phyloP scores from a whole-genome alignment of 768 basidiomycete genomes.

The Artomyces pyxidatus region DNA sequence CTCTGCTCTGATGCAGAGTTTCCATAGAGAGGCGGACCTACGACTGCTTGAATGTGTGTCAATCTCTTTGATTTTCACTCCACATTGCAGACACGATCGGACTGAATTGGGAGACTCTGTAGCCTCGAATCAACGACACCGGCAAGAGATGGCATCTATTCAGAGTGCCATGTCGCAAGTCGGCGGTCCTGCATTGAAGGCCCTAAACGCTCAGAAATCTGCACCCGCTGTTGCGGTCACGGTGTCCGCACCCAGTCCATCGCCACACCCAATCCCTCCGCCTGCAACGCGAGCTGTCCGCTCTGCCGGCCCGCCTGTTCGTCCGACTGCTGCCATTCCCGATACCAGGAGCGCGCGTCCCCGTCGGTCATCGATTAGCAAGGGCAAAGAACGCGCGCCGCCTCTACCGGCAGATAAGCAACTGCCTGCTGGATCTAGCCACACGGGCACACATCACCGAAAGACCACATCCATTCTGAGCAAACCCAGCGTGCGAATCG shows the following conservation, averaged over 20 bases:
- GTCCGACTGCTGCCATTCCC: background rate
- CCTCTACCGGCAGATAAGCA: background rate
- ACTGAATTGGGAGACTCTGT: no score
- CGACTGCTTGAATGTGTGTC: conserved; percentile 56
- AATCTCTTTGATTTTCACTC: no score
- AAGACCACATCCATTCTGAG: background rate
- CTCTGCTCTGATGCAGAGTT: conserved; percentile 72
- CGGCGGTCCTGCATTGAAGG: background rate
- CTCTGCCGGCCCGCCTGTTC: background rate
- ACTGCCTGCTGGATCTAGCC: background rate
- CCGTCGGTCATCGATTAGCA: background rate
- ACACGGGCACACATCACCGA: background rate
- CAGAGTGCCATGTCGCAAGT: background rate
- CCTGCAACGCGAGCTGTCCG: background rate
- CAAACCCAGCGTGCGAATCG: background rate
- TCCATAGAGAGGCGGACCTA: conserved; percentile 67
- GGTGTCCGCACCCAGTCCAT: background rate
- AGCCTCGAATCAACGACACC: background rate
- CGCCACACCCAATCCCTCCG: background rate
- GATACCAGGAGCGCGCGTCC: no score
- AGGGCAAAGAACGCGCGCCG: background rate
- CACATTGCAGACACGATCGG: no score
- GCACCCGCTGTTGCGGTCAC: background rate
- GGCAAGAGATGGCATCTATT: background rate
- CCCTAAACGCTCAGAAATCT: background rate